Base-by-base conservation (phyloP, 805 yeast genomes). In the Jamesozyma hellenica region DNA sequence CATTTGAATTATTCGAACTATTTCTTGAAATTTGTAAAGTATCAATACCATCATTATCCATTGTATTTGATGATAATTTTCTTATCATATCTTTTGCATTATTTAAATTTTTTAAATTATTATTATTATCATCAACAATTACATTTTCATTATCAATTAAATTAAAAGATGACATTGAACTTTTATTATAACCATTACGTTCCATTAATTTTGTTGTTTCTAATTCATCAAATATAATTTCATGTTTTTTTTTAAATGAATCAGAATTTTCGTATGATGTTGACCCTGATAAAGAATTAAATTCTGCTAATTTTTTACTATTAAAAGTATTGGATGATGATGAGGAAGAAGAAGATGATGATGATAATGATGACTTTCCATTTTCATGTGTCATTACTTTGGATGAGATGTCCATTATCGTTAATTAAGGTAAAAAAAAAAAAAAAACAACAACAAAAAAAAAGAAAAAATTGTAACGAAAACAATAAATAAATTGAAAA, bases 71-170 rank as follows among this genome's bases (percentile, higher is more conserved):
- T 1, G 55, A 51, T 26, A 53, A 25, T 35, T 41, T 46, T 39
- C 51, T 43, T 4, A 53, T 47, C 45, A 45, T 48, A 14, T 47
- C 50, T 34, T 50, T 51, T 6, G 54, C 56, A 17, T 42, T 40
- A 21, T 42, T 42, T 9, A 52, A 34, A n/a, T 37, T 31, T 12
- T 35, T 31, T 12, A 28, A 34, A 15, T 34, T 9, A 12, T 38
- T 40, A 8, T 28, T 36, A 25, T 42, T 46, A 5, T 34, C 42
- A 8, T 36, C 29, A 9, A 30, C 44, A 16, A 31, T 25, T 11
- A 35, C 41, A 28, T 31, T 32, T 28, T 32, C 19, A 16, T 28
- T 25, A n/a, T 37, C 40, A 28, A 16, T 28, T 34, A n/a, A 35
- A 30, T 32, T 27, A 14, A 43, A 30, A 10, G 41, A 26, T 4